phyloP scores from a whole-genome alignment of 176 grass and related monocot species.

The Triticum urartu region DNA sequence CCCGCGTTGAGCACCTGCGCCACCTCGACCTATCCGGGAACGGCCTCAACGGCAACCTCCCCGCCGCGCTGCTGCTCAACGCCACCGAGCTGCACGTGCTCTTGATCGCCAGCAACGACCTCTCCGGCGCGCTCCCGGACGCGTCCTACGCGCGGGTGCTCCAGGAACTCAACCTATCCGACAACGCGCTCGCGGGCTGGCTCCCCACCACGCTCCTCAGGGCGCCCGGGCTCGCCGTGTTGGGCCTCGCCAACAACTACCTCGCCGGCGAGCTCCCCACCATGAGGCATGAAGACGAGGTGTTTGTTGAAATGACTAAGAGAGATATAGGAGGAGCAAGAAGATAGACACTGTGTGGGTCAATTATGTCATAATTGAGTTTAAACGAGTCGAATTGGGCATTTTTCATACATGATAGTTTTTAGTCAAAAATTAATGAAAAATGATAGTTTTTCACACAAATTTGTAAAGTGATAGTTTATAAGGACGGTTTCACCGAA shows the following conservation, averaged over 20 bases:
- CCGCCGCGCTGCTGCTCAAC: constrained; percentile 55
- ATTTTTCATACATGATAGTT: no score
- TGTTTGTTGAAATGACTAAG: no score
- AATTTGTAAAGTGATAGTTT: no score
- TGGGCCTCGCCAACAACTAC: constrained; percentile 65
- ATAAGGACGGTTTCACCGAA: no score
- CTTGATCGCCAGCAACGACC: constrained; percentile 54
- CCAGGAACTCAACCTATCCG: constrained; percentile 75
- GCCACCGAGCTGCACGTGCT: constrained; percentile 68
- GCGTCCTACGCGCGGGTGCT: constrained; percentile 17
- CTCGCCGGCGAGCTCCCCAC: constrained; percentile 55
- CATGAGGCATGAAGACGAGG: no score
- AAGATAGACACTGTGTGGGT: no score
- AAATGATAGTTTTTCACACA: no score
- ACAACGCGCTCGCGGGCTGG: constrained; percentile 51
- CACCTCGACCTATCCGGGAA: constrained; percentile 90
- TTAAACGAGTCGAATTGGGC: no score
- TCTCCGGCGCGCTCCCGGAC: constrained; percentile 60
- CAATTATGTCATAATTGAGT: no score
- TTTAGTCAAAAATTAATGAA: no score
- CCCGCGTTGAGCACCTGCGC: constrained; percentile 72
- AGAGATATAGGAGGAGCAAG: no score
- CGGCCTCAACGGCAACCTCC: constrained; percentile 54
- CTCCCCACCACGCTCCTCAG: constrained; percentile 46
- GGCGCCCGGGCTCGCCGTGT: constrained; percentile 48